A percentile compares a stretch with the other conserved stretches of the same genome.
Evolutionary conservation across 495 filamentous ascomycete genomes (phyloP).

Genomic region (Hypoxylon subgilvum): DNA sequence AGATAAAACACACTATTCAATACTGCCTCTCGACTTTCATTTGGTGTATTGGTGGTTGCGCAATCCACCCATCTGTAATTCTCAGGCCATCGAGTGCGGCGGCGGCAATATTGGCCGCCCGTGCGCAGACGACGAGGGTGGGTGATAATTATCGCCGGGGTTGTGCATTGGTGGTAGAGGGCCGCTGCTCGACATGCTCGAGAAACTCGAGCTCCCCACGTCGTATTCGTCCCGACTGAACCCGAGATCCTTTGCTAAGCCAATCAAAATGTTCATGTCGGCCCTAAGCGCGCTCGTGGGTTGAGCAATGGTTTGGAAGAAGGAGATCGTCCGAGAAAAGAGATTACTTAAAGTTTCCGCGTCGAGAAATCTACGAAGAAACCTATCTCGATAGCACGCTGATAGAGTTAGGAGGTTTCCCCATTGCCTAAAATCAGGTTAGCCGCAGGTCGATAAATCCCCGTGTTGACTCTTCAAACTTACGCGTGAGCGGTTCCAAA

Average conservation of each 20-base stretch:
- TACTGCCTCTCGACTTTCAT: constrained; percentile 12
- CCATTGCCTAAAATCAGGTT: constrained; percentile 74
- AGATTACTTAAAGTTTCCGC: constrained; percentile 56
- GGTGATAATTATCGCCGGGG: constrained; percentile 26
- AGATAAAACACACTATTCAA: not conserved
- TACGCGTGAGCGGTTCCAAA: constrained; percentile 98
- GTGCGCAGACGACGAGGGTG: constrained; percentile 21
- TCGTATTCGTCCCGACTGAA: constrained; percentile 40
- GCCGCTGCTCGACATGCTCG: constrained; percentile 48
- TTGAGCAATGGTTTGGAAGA: constrained; percentile 66
- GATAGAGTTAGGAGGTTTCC: constrained; percentile 90
- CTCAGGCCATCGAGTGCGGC: constrained; percentile 16
- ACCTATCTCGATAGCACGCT: constrained; percentile 70
- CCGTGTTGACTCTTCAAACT: constrained; percentile 47
- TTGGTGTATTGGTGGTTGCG: not conserved
- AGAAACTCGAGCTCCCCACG: constrained; percentile 50
- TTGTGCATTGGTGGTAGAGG: constrained; percentile 31
- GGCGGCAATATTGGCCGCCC: constrained; percentile 21
- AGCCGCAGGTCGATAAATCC: not conserved
- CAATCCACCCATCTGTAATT: constrained; percentile 2
- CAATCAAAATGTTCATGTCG: constrained; percentile 71
- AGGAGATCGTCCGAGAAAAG: constrained; percentile 69
- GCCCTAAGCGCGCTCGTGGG: constrained; percentile 70
- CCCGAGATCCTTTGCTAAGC: constrained; percentile 61
- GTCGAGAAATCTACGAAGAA: constrained; percentile 59